Conservation (phyloP, 2,329 filamentous ascomycete species). For the Trichoderma guizhouense region DNA sequence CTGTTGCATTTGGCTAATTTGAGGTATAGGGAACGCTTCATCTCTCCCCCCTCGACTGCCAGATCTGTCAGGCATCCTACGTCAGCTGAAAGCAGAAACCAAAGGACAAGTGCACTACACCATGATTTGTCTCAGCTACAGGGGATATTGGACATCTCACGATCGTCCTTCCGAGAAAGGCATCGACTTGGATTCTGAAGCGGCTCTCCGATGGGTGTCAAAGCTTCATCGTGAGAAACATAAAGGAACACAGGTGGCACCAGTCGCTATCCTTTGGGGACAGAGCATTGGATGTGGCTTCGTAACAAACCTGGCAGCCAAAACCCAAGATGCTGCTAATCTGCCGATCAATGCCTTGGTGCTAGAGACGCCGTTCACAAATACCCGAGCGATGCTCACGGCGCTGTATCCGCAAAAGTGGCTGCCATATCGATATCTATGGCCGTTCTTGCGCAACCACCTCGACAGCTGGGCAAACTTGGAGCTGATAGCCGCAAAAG, state of each 20-base stretch:
- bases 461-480: conserved; percentile 55
- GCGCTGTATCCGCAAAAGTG: conserved; percentile 75
- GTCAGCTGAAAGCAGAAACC: conserved; percentile 38
- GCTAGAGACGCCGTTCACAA: conserved; percentile 74
- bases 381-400: conserved; percentile 65
- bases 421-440: conserved; percentile 73
- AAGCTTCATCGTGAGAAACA: conserved; percentile 33
- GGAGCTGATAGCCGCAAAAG: conserved; percentile 36
- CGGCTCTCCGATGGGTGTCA: conserved; percentile 61
- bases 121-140: conserved; percentile 58
- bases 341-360: conserved; percentile 51
- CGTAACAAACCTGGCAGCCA: conserved; percentile 57
- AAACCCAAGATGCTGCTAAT: conserved; percentile 33
- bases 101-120: conserved; percentile 40
- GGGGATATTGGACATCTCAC: conserved; percentile 75
- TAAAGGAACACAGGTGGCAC: conserved; percentile 22
- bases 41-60: conserved; percentile 56
- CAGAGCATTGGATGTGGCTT: conserved; percentile 74
- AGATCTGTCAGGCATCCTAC: conserved; percentile 52
- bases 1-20: neutral
- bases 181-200: conserved; percentile 65
- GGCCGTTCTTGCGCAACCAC: conserved; percentile 68
- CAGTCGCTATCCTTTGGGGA: conserved; percentile 64
- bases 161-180: conserved; percentile 68
- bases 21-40: conserved; percentile 52